Conservation (phyloP, 1,284 basidiomycete species). For the Agroathelia rolfsii region DNA sequence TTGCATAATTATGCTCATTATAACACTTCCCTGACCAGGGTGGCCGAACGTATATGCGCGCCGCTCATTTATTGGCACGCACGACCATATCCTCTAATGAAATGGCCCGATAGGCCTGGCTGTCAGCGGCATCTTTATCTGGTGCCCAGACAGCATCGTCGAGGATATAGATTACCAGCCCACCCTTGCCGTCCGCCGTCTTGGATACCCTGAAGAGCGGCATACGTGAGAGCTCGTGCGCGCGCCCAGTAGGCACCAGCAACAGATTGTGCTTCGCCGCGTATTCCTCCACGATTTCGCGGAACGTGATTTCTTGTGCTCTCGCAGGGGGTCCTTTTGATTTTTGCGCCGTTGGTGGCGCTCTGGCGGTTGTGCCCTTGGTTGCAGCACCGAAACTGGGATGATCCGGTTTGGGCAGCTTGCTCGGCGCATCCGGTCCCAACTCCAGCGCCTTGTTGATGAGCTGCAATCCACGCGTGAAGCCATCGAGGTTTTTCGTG, state of each 20-base stretch:
- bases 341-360: conserved; percentile 20
- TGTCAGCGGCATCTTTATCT: conserved; percentile 28
- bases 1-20: no score
- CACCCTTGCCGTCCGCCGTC: conserved; percentile 74
- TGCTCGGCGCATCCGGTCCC: conserved; percentile 60
- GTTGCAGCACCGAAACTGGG: conserved; percentile 17
- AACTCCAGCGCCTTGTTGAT: conserved; percentile 90
- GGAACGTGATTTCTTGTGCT: conserved; percentile 80
- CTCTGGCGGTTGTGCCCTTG: conserved; percentile 16
- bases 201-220: conserved; percentile 77
- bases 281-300: conserved; percentile 81
- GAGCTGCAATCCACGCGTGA: conserved; percentile 76
- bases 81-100: conserved; percentile 62
- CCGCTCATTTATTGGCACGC: conserved; percentile 38
- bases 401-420: conserved; percentile 48
- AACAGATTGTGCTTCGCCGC: conserved; percentile 79
- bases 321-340: conserved; percentile 37
- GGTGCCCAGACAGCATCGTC: conserved; percentile 85
- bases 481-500: conserved; percentile 58
- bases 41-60: no score
- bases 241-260: conserved; percentile 78
- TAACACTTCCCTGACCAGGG: no score
- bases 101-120: conserved; percentile 52
- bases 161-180: conserved; percentile 73
- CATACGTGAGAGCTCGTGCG: conserved; percentile 76